These are phyloP conservation scores for Annulohypoxylon maeteangense DNA, from an alignment of 495 filamentous ascomycete genomes.

Conservation along the genomic window DNA sequence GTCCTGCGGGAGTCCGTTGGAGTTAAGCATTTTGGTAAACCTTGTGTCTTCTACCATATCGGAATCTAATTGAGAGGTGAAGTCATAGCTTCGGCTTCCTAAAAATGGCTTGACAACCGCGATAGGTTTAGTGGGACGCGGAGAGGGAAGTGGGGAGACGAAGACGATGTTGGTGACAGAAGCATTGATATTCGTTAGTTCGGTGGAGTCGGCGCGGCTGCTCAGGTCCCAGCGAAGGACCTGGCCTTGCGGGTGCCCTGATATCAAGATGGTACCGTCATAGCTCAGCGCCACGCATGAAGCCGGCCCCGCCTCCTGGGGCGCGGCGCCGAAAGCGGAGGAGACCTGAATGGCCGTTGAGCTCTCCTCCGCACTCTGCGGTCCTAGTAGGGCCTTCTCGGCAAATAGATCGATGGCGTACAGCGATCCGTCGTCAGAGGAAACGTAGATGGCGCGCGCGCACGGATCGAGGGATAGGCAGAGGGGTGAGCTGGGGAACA, in stretches of 20 bases:
- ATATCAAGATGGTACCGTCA: constrained; percentile 81
- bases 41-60: constrained; percentile 48
- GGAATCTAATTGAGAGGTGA: constrained; percentile 71
- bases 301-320: constrained; percentile 68
- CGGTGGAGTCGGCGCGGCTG: constrained; percentile 67
- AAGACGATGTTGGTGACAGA: constrained; percentile 82
- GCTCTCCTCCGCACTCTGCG: constrained; percentile 61
- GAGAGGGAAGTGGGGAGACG: constrained; percentile 68
- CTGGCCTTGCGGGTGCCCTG: constrained; percentile 83
- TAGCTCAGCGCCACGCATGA: constrained; percentile 76
- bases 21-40: constrained; percentile 53
- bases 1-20: constrained; percentile 51
- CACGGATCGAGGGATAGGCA: constrained; percentile 83
- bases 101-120: constrained; percentile 78
- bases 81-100: constrained; percentile 73
- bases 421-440: constrained; percentile 84
- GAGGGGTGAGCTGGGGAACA: constrained; percentile 76
- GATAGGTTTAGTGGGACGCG: constrained; percentile 61
- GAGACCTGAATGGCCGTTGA: constrained; percentile 64
- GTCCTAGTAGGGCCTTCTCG: constrained; percentile 67
- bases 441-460: constrained; percentile 82
- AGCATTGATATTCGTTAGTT: constrained; percentile 74
- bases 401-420: constrained; percentile 81
- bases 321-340: constrained; percentile 70
- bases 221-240: constrained; percentile 84